Evolutionary conservation across 306 rosid genomes (phyloP).

Genomic region (Prunus kanzakura): DNA sequence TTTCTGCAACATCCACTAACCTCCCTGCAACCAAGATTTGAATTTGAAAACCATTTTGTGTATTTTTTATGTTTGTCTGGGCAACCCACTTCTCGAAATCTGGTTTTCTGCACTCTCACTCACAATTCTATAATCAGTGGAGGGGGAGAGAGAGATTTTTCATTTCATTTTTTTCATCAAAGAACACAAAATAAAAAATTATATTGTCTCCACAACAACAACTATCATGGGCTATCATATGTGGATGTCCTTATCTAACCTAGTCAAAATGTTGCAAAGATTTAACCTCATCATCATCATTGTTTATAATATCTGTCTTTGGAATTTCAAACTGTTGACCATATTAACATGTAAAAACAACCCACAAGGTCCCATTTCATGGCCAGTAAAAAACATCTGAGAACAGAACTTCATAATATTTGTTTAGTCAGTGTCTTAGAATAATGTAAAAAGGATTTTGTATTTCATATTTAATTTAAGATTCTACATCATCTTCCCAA

Average conservation of each 20-base stretch:
- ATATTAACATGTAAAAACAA: neutral
- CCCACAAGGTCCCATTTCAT: neutral
- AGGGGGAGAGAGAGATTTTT: constrained; percentile 2
- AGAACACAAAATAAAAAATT: neutral
- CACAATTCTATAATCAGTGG: constrained; percentile 18
- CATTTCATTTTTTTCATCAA: neutral
- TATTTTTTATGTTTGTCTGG: neutral
- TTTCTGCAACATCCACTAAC: constrained; percentile 21
- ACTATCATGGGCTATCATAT: constrained; percentile 21
- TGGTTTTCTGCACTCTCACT: constrained; percentile 24
- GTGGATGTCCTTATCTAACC: constrained; percentile 47
- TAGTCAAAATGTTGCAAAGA: constrained; percentile 39
- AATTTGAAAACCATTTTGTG: constrained; percentile 12
- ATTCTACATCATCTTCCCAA: too few species aligned
- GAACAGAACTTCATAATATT: too few species aligned
- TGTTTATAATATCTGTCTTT: constrained; percentile 10
- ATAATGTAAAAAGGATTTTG: too few species aligned
- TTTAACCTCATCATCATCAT: constrained; percentile 9
- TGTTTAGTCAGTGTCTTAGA: too few species aligned
- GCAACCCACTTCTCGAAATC: constrained; percentile 25
- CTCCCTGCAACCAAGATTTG: constrained; percentile 21
- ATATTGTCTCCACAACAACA: neutral
- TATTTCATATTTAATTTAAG: too few species aligned
- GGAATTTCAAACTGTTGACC: constrained; percentile 35
- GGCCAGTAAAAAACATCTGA: neutral